These are phyloP conservation scores for Podaxis pistillaris DNA, from an alignment of 768 basidiomycete genomes.

Conservation along the genomic window DNA sequence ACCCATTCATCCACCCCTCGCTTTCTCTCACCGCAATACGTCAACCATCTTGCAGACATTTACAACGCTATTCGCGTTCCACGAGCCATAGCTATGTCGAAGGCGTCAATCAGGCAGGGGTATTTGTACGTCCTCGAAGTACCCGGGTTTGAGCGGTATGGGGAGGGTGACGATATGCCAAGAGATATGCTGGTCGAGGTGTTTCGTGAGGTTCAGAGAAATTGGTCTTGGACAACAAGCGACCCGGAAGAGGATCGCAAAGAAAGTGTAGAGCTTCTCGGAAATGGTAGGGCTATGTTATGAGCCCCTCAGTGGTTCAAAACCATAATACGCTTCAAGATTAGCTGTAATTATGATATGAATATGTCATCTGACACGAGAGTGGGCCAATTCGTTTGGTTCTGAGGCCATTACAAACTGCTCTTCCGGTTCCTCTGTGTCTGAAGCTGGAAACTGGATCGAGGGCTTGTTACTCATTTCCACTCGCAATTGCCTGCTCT, in stretches of 20 bases:
- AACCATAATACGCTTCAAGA: neutral
- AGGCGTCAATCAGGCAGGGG: constrained; percentile 15
- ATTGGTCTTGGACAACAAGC: constrained; percentile 26
- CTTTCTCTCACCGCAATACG: constrained; percentile 19
- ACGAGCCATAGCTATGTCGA: constrained; percentile 22
- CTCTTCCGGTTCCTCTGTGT: neutral
- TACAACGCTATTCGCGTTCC: constrained; percentile 27
- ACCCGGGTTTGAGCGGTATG: constrained; percentile 26
- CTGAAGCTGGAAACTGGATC: too few species aligned
- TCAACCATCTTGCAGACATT: constrained; percentile 21
- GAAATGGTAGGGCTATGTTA: neutral
- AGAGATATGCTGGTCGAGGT: constrained; percentile 20
- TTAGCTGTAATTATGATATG: too few species aligned
- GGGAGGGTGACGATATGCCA: constrained; percentile 25
- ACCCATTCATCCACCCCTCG: constrained; percentile 30
- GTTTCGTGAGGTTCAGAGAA: constrained; percentile 19
- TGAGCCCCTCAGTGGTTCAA: neutral
- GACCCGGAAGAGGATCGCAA: constrained; percentile 24
- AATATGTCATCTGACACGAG: neutral
- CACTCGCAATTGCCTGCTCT: too few species aligned
- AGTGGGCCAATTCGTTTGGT: neutral
- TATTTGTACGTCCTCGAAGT: constrained; percentile 15
- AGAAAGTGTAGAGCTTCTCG: constrained; percentile 17
- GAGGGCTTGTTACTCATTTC: too few species aligned
- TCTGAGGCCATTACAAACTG: neutral